phyloP scores from a whole-genome alignment of 345 rosid species.

The Chamaenerion angustifolium region DNA sequence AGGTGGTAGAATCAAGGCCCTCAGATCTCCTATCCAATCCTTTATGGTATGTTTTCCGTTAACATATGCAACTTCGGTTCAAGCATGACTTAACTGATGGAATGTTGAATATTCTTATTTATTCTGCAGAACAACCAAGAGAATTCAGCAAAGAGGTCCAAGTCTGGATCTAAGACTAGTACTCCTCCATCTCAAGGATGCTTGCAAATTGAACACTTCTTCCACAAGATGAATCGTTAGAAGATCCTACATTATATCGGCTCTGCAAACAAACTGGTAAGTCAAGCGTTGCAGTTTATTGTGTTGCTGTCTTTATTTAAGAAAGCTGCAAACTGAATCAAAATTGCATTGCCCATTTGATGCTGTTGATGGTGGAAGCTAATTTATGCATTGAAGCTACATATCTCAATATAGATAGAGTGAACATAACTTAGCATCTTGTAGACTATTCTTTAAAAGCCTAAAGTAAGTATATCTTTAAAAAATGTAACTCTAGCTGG shows the following conservation, averaged over 20 bases:
- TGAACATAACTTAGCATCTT: no score
- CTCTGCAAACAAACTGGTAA: neutral
- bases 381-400: no score
- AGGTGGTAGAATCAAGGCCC: conserved; percentile 73
- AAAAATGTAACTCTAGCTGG: no score
- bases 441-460: no score
- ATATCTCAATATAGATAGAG: no score
- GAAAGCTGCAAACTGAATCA: no score
- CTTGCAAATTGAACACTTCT: conserved; percentile 81
- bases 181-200: conserved; percentile 43
- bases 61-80: neutral
- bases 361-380: neutral
- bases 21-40: conserved; percentile 43
- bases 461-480: no score
- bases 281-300: neutral
- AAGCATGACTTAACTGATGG: neutral
- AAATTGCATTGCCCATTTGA: neutral
- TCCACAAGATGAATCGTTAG: conserved; percentile 43
- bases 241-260: neutral
- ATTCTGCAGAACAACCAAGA: conserved; percentile 34
- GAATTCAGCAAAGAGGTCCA: conserved; percentile 46
- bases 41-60: conserved; percentile 25
- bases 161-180: conserved; percentile 33
- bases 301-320: no score
- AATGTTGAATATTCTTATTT: neutral